Conservation (phyloP, 2,329 filamentous ascomycete genomes). For the Nemania sp. region DNA sequence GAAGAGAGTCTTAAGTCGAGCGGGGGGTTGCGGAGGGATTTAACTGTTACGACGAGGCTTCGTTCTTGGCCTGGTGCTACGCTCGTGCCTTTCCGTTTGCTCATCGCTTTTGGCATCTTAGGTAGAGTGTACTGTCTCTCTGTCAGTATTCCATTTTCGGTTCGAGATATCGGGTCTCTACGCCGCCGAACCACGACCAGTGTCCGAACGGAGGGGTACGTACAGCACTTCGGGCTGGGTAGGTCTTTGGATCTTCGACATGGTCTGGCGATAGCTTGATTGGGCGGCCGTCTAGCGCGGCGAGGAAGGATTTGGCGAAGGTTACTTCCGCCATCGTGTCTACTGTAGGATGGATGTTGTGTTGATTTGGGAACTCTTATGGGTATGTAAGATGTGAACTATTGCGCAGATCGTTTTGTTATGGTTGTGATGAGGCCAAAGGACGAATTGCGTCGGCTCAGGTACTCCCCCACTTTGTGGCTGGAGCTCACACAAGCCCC, state of each 20-base stretch:
- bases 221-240: conserved; percentile 82
- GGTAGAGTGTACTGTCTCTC: conserved; percentile 75
- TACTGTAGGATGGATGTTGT: background rate
- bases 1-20: conserved; percentile 75
- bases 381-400: conserved; percentile 6
- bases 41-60: conserved; percentile 71
- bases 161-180: background rate
- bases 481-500: conserved; percentile 40
- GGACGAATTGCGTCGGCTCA: conserved; percentile 10
- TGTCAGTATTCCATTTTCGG: conserved; percentile 19
- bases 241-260: conserved; percentile 85
- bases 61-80: conserved; percentile 65
- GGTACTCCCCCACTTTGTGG: conserved; percentile 45
- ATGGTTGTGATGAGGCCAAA: conserved; percentile 25
- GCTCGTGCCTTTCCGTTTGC: conserved; percentile 54
- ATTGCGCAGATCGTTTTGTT: conserved; percentile 5
- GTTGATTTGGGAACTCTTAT: background rate
- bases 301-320: conserved; percentile 87
- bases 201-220: conserved; percentile 47
- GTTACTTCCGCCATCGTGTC: conserved; percentile 80
- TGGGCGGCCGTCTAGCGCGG: conserved; percentile 80
- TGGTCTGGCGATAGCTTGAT: conserved; percentile 88
- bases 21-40: conserved; percentile 80
- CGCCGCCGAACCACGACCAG: background rate
- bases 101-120: conserved; percentile 70